Base-by-base conservation (phyloP, 257 asterid genomes). In the Salvia hispanica region DNA sequence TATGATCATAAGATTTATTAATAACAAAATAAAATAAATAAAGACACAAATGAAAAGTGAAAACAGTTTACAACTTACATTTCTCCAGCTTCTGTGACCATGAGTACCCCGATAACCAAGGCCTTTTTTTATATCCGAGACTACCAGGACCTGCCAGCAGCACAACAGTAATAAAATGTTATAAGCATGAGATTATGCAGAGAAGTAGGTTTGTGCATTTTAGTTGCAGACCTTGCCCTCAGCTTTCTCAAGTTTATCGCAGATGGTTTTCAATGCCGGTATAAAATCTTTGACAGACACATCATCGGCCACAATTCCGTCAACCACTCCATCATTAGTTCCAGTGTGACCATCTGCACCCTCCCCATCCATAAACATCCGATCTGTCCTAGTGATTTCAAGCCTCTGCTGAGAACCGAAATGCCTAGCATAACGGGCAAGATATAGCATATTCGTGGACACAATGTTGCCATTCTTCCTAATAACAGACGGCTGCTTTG, bases 71-170 rank as follows among this genome's bases (percentile, higher is more conserved):
- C 7, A 34, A 28, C 67, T 68, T 72, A 92, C 98, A 78, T 71
- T 77, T 85, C 98, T 88, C 98, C 98, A 93, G 70, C 83, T 77
- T 82, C 88, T 82, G 69, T 93, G 97, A 74, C 97, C 97, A 53
- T 62, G 9, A 25, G 56, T 13, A 74, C 81, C 83, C 69, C 77
- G 88, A 79, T 93, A 93, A 73, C 91, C 95, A 70, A 93, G 97
- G 70, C 81, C 95, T 33, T 64, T 78, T 81, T 90, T 93, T 55
- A 93, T 74, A 82, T 90, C 98, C 15, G 96, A 82, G 67, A 88
- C 87, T 71, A 87, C 88, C 76, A 88, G 85, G 81, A 90, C 98
- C 98, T 92, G 46, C 82, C 64, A 45, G 54, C 69, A 64, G 64
- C 58, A 81, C 61, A 73, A 39, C 69, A 58, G 67, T 2, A 57